Conservation (phyloP, 306 rosid genomes). For the Inga oerstediana region DNA sequence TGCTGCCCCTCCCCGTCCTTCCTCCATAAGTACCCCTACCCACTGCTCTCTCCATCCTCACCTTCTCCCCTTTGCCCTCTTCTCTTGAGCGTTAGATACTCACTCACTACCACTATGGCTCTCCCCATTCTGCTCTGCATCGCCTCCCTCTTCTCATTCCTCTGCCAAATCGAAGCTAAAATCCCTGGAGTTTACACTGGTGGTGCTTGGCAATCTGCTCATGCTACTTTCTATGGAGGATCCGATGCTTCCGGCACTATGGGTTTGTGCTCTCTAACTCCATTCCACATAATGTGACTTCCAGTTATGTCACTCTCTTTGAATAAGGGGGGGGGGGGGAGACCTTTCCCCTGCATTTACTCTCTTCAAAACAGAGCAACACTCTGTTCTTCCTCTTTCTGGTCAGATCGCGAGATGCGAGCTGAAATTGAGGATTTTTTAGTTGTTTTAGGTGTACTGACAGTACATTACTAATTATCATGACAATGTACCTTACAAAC, state of each 20-base stretch:
- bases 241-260: slow-evolving; percentile 97
- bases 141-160: slow-evolving; percentile 44
- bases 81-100: not conserved
- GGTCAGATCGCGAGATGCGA: not conserved
- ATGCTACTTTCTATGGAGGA: slow-evolving; percentile 97
- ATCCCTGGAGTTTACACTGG: slow-evolving; percentile 83
- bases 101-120: slow-evolving; percentile 36
- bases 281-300: slow-evolving; percentile 21
- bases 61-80: slow-evolving; percentile 16
- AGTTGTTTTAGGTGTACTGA: slow-evolving; percentile 5
- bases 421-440: not conserved
- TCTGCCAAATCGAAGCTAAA: slow-evolving; percentile 54
- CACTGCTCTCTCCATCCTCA: slow-evolving; percentile 29
- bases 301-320: slow-evolving; percentile 14
- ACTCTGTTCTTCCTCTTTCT: not conserved
- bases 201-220: slow-evolving; percentile 76
- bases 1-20: slow-evolving; percentile 27
- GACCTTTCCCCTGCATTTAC: not conserved
- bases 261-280: slow-evolving; percentile 54
- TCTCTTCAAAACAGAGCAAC: not conserved
- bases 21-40: slow-evolving; percentile 73
- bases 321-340: not conserved
- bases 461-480: not conserved
- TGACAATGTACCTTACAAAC: not conserved
- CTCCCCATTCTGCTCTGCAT: slow-evolving; percentile 38